Conservation (phyloP, 2,329 filamentous ascomycete species). For the Fusarium denticulatum region DNA sequence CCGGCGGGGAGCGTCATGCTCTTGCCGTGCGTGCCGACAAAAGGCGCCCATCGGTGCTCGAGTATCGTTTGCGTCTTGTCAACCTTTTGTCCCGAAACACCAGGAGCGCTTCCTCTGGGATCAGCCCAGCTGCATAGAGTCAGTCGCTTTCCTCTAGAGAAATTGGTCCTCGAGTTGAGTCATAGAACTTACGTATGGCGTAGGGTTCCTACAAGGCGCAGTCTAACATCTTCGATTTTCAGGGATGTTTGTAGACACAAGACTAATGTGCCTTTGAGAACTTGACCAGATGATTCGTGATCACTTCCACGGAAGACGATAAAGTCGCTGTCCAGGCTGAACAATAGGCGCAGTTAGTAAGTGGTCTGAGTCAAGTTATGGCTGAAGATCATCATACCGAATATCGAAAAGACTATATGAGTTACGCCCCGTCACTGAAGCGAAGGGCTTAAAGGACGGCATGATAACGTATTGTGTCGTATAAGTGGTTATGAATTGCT, state of each 20-base stretch:
- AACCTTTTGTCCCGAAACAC: conserved; percentile 67
- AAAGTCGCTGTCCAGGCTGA: conserved; percentile 79
- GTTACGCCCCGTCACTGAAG: conserved; percentile 60
- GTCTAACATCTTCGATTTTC: conserved; percentile 76
- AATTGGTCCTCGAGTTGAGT: conserved; percentile 1
- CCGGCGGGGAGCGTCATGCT: conserved; percentile 72
- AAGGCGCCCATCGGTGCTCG: conserved; percentile 74
- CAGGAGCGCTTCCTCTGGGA: conserved; percentile 63
- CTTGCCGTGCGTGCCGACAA: conserved; percentile 66
- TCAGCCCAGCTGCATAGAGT: conserved; percentile 59
- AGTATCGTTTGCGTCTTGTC: conserved; percentile 70
- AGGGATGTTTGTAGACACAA: conserved; percentile 76
- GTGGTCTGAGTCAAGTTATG: not conserved
- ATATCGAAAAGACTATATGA: conserved; percentile 67
- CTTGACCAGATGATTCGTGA: conserved; percentile 78
- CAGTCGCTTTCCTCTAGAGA: conserved; percentile 10
- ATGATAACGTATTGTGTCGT: conserved; percentile 50
- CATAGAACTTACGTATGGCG: conserved; percentile 67
- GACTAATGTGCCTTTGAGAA: conserved; percentile 78
- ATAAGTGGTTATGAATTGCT: conserved; percentile 19
- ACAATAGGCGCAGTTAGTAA: conserved; percentile 8
- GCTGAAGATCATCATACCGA: conserved; percentile 54
- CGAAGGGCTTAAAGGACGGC: conserved; percentile 67
- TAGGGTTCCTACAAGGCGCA: conserved; percentile 76
- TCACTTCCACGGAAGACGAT: conserved; percentile 81